These are phyloP conservation scores for Trapa bicornis DNA, from an alignment of 345 rosid genomes.

Conservation along the genomic window DNA sequence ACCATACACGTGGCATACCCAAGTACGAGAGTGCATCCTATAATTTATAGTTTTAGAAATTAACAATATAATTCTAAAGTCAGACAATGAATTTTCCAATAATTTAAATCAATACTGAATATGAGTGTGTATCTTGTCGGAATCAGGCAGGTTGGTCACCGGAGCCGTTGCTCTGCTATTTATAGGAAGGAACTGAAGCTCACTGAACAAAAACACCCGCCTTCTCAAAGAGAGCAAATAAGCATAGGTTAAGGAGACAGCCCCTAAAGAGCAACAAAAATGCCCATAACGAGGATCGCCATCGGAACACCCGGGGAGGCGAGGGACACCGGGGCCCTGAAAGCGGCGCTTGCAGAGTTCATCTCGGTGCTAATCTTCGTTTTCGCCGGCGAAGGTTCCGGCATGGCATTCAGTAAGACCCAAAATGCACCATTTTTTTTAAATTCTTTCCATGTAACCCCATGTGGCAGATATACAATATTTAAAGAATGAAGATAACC, in stretches of 20 bases:
- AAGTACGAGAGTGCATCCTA: neutral
- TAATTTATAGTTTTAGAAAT: neutral
- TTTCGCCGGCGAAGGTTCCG: slow-evolving; percentile 82
- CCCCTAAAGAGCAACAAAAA: slow-evolving; percentile 7
- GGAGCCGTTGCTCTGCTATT: slow-evolving; percentile 4
- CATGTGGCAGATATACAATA: neutral
- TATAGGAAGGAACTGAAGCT: slow-evolving; percentile 1
- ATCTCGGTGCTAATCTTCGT: slow-evolving; percentile 70
- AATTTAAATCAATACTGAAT: too few relatives aligned
- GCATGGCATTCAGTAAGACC: slow-evolving; percentile 66
- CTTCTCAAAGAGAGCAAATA: neutral
- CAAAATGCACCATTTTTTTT: too few relatives aligned
- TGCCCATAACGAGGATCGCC: slow-evolving; percentile 53
- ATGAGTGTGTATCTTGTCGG: neutral
- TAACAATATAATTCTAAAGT: neutral
- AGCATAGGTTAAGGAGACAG: neutral
- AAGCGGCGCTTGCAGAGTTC: slow-evolving; percentile 62
- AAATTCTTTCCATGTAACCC: neutral
- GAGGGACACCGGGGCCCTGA: slow-evolving; percentile 48
- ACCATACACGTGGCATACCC: slow-evolving; percentile 13
- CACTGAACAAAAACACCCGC: neutral
- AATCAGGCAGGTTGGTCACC: slow-evolving; percentile 7
- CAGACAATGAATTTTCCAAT: neutral
- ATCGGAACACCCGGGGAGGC: slow-evolving; percentile 54
- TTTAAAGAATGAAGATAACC: neutral